phyloP scores from a whole-genome alignment of 176 grass and related monocot species.

The Tillandsia fasciculata region DNA sequence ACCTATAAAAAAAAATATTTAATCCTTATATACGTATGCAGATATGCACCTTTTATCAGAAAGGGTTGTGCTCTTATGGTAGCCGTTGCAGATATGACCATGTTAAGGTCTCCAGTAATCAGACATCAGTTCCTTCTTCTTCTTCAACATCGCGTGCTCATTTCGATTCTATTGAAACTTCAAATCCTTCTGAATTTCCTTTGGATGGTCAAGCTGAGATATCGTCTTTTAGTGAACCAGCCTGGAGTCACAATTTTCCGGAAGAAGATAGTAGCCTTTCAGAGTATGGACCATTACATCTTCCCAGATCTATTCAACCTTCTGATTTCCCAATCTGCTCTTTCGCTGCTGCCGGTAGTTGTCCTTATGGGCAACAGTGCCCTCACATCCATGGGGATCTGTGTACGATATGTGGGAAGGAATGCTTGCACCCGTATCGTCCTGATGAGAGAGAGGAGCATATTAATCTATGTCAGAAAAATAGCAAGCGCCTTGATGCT shows the following conservation, averaged over 20 bases:
- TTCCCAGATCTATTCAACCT: slow-evolving; percentile 20
- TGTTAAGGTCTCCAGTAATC: slow-evolving; percentile 31
- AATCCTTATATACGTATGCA: slow-evolving; percentile 1
- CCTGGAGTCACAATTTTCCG: neutral
- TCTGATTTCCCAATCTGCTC: slow-evolving; percentile 59
- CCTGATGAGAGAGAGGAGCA: slow-evolving; percentile 45
- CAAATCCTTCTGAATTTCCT: slow-evolving; percentile 25
- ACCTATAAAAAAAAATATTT: neutral
- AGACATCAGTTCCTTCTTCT: slow-evolving; percentile 10
- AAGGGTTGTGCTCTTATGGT: slow-evolving; percentile 72
- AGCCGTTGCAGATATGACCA: slow-evolving; percentile 76
- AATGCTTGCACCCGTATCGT: slow-evolving; percentile 53
- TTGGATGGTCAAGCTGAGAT: slow-evolving; percentile 9
- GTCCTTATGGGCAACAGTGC: slow-evolving; percentile 61
- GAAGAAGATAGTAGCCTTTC: slow-evolving; percentile 12
- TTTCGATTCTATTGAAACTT: slow-evolving; percentile 29
- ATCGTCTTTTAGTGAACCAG: slow-evolving; percentile 1
- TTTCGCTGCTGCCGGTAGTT: slow-evolving; percentile 66
- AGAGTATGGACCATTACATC: slow-evolving; percentile 14
- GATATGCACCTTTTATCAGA: slow-evolving; percentile 92
- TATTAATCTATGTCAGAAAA: slow-evolving; percentile 60
- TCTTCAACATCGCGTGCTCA: slow-evolving; percentile 24
- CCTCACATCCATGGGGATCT: slow-evolving; percentile 57
- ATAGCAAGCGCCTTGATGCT: slow-evolving; percentile 44
- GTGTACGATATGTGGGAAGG: slow-evolving; percentile 53